Base-by-base conservation (phyloP, 805 yeast species). In the Spathaspora passalidarum region DNA sequence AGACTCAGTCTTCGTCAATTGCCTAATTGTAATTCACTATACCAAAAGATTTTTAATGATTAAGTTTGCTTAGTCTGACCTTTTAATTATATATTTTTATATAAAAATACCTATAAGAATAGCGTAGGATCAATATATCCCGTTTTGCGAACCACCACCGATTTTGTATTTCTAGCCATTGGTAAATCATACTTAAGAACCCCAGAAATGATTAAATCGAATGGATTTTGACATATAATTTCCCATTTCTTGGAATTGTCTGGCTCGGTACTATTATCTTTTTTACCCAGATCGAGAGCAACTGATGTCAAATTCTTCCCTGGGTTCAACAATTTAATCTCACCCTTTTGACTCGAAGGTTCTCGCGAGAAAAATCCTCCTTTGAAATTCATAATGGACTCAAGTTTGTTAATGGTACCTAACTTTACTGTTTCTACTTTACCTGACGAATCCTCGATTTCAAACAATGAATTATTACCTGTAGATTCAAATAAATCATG, bases 151-250 rank as follows among this genome's bases (percentile, higher is more conserved):
- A 87, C 81, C 2, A 82, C 80, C 3, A 84, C 76, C 0, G 86
- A 76, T 56, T 79, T 76, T 40, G 72, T 72, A 7, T 75, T 69
- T 41, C 59, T 57, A 32, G 63, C 57, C 51, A 91, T 72, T 1
- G 96, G 94, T 44, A 90, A 70, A 42, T 78, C 79, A 63, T 92
- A 92, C 56, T 79, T 81, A 60, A 92, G 74, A 18, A 84, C 81
- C 1, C 98, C 98, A 42, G 96, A 73, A 2, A 92, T 74, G 17
- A 89, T 86, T 53, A 92, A 69, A 49, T 89, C 96, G 62, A 91
- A 92, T 10, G 96, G 96, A 58, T 87, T 79, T 49, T 80, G 78
- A 9, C 85, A 81, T 10, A 92, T 79, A 10, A 72, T 70, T 43
- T 79, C 78, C 98, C 98, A 91, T 57, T 82, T 82, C 44, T 76